These are phyloP conservation scores for Chlamydomonas sp. DNA, from an alignment of 139 green algal genomes.

Conservation along the genomic window DNA sequence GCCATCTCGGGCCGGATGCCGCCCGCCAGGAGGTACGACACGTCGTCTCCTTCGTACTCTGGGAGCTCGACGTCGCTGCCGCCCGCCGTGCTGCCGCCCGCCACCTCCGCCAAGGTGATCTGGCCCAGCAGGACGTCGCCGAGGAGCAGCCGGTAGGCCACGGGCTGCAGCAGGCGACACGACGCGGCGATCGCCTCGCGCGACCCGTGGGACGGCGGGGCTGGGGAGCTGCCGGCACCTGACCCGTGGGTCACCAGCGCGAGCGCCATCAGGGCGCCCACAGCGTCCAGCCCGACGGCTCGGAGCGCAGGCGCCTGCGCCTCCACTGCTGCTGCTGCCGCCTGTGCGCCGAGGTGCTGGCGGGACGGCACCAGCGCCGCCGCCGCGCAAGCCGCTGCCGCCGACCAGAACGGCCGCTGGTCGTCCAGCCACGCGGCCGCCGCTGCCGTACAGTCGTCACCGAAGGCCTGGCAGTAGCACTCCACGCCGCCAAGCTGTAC, in stretches of 20 bases:
- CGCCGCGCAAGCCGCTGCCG: neutral
- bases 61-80: constrained; percentile 27
- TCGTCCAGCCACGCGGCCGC: neutral
- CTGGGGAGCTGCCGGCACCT: neutral
- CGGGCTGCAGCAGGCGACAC: constrained; percentile 20
- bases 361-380: neutral
- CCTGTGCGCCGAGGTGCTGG: neutral
- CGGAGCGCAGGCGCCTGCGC: constrained; percentile 14
- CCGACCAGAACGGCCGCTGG: neutral
- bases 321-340: constrained; percentile 1
- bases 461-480: constrained; percentile 12
- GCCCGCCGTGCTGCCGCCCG: neutral
- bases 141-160: constrained; percentile 50
- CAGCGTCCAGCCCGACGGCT: constrained; percentile 46
- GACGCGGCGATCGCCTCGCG: no score
- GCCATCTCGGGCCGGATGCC: constrained; percentile 55
- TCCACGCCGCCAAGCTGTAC: neutral
- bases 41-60: constrained; percentile 49
- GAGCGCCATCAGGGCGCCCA: constrained; percentile 45
- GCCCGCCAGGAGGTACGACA: constrained; percentile 39
- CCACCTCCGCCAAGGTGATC: constrained; percentile 17
- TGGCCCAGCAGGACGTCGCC: constrained; percentile 3
- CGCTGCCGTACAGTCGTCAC: neutral
- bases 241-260: neutral
- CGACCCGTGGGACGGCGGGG: no score